Evolutionary conservation across 140 eudicot genomes (phyloP).

Genomic region (Oenanthe javanica): DNA sequence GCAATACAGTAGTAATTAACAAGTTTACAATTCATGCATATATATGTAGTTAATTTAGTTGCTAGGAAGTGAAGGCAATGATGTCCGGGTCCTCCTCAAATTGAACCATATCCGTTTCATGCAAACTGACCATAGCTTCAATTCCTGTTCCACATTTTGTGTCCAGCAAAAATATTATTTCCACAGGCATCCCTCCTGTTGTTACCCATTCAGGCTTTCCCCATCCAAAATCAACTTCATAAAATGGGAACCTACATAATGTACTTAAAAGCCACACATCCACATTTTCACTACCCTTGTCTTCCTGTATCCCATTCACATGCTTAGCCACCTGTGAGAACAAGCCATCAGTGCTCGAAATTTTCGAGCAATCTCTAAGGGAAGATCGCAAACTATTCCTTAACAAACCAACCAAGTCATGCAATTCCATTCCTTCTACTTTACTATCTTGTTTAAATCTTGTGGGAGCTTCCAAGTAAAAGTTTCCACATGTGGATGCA

Average conservation of each 20-base stretch:
- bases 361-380: neutral
- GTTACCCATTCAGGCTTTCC: neutral
- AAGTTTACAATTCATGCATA: no score
- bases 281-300: neutral
- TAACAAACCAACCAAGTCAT: neutral
- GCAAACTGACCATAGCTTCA: no score
- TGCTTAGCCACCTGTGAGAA: neutral
- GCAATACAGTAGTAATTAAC: no score
- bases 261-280: neutral
- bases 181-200: neutral
- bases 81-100: no score
- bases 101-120: no score
- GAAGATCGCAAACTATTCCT: neutral
- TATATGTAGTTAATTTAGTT: no score
- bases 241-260: neutral
- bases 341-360: neutral
- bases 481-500: neutral
- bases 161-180: no score
- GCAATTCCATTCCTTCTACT: neutral
- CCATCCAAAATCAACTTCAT: constrained; percentile 3
- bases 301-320: neutral
- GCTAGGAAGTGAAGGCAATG: no score
- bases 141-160: no score
- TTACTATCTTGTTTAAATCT: neutral
- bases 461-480: neutral